Evolutionary conservation across 345 rosid species (phyloP).

Genomic region (Eucalyptus tenuipes): DNA sequence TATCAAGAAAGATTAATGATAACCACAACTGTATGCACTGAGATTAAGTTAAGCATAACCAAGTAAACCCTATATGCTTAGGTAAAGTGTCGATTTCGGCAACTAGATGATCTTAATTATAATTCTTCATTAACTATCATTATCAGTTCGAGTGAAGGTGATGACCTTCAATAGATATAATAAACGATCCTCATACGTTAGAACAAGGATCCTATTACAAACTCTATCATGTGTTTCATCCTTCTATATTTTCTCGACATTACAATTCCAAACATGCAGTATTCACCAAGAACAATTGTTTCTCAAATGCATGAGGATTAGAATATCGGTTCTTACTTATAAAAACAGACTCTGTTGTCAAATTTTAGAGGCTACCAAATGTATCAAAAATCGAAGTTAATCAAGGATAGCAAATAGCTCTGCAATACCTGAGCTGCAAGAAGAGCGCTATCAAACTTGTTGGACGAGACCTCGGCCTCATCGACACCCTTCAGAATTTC

Average conservation of each 20-base stretch:
- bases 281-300: background rate
- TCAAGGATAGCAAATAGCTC: background rate
- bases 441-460: slow-evolving; percentile 43
- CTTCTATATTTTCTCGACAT: background rate
- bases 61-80: background rate
- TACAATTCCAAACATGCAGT: background rate
- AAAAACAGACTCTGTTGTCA: background rate
- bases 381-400: background rate
- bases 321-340: background rate
- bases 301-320: background rate
- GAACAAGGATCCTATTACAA: background rate
- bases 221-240: background rate
- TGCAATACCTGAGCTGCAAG: slow-evolving; percentile 72
- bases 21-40: background rate
- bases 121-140: background rate
- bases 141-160: background rate
- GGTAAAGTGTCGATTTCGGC: background rate
- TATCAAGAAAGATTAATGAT: background rate
- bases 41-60: background rate
- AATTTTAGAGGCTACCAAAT: background rate
- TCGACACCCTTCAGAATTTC: slow-evolving; percentile 66
- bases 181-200: background rate
- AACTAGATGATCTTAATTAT: background rate
- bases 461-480: slow-evolving; percentile 38
- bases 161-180: background rate